These are phyloP conservation scores for Perkinsus marinus DNA, from an alignment of 169 alveolate species.

Conservation along the genomic window DNA sequence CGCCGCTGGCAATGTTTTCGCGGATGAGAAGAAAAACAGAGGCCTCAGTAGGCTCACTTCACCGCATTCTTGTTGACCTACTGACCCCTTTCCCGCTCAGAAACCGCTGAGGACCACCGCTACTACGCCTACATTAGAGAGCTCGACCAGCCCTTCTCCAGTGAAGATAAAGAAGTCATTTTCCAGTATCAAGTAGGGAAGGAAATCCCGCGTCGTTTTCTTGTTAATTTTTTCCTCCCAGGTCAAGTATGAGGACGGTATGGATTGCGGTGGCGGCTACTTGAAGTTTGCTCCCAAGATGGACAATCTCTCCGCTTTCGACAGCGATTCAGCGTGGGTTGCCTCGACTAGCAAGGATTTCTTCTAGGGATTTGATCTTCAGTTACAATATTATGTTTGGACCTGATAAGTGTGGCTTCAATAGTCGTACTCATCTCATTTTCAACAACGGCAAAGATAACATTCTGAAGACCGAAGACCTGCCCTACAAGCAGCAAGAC, in stretches of 20 bases:
- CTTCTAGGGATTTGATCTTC: too few relatives aligned
- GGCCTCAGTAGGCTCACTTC: not conserved
- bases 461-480: conserved; percentile 20
- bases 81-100: not conserved
- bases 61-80: too few relatives aligned
- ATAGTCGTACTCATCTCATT: conserved; percentile 23
- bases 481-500: conserved; percentile 22
- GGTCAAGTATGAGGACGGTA: conserved; percentile 21
- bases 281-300: conserved; percentile 6
- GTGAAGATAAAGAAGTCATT: not conserved
- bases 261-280: conserved; percentile 28
- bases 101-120: not conserved
- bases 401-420: conserved; percentile 27
- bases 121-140: not conserved
- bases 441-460: conserved; percentile 21
- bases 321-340: not conserved
- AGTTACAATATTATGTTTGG: conserved; percentile 26
- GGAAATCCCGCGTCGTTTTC: too few relatives aligned
- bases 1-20: not conserved
- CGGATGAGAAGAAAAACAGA: not conserved
- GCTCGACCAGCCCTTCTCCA: not conserved
- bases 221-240: not conserved
- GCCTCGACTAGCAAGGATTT: not conserved
- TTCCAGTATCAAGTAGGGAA: not conserved
- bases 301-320: not conserved